Evolutionary conservation across 2,329 filamentous ascomycete species (phyloP), one percentile per base, ranked within the genome.

Genomic region (Pestalotiopsis sp.): DNA sequence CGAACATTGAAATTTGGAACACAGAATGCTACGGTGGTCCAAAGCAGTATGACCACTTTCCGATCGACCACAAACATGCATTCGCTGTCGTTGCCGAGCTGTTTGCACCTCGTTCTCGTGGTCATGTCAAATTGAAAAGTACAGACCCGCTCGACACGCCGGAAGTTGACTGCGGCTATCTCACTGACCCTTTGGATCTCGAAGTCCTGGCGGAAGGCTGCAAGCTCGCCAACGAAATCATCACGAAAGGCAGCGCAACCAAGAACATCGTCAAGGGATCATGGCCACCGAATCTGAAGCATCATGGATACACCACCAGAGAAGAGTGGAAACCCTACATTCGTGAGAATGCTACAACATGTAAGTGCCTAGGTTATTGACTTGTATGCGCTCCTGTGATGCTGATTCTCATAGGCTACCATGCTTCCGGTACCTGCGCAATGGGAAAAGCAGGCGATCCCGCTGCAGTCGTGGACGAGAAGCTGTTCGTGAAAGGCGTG

Each of bases 11-110:
- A 73, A 86, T 90, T 77, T 91, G 90, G 78, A 87, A 83, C 39
- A 90, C 88, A 0, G 88, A 90, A 74, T 87, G 86, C 73, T 90
- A 90, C 71, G 87, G 87, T 3, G 87, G 87, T 0, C 88, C 88
- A 0, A 88, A 88, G 71, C 86, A 89, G 69, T 90, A 83, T 69
- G 79, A 82, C 23, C 78, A 88, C 49, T 86, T 84, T 66, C 88
- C 88, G 0, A 77, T 82, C 2, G 82, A 88, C 58, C 79, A 83
- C 20, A 82, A 89, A 67, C 82, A 87, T 69, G 85, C 84, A 0
- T 91, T 91, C 70, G 84, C 84, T 6, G 85, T 91, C 71, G 87
- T 89, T 64, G 82, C 84, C 0, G 84, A 90, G 74, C 81, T 91
- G 0, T 90, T 90, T 66, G 82, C 84, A 1, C 85, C 87, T n/a